Percentiles rank a stretch among this genome's conserved stretches.
phyloP scores from a whole-genome alignment of 495 filamentous ascomycete species.

The Aspergillus sparsus region DNA sequence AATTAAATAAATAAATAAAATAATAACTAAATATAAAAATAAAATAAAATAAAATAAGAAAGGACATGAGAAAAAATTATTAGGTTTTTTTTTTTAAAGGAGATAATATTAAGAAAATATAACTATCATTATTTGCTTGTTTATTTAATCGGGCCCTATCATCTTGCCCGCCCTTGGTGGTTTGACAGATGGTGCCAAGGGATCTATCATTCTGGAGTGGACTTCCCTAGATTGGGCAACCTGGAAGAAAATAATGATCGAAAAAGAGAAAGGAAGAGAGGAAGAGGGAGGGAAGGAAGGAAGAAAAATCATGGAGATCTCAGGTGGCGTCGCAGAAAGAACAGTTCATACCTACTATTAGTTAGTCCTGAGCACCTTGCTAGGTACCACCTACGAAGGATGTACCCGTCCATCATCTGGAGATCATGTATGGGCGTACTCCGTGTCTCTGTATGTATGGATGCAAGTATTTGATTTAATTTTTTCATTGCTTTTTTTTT shows the following conservation, averaged over 20 bases:
- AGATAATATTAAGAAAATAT: background rate
- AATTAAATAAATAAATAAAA: no score
- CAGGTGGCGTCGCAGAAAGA: conserved; percentile 30
- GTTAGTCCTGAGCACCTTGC: conserved; percentile 4
- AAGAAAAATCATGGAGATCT: conserved; percentile 18
- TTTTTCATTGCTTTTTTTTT: no score
- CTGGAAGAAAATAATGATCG: background rate
- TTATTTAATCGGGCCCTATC: conserved; percentile 14
- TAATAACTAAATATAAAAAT: no score
- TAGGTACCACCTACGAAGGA: conserved; percentile 8
- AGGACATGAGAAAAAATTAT: background rate
- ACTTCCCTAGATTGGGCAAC: conserved; percentile 29
- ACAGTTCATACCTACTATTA: conserved; percentile 8
- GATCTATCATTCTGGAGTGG: conserved; percentile 22
- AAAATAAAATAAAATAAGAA: no score
- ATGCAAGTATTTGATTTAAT: background rate
- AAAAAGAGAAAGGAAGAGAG: background rate
- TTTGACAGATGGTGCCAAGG: conserved; percentile 44
- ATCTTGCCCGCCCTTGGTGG: conserved; percentile 27
- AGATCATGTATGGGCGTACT: conserved; percentile 15
- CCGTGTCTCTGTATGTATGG: conserved; percentile 14
- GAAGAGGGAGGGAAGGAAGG: background rate
- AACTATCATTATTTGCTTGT: conserved; percentile 3
- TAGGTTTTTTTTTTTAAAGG: background rate
- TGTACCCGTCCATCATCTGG: conserved; percentile 6